Percentiles rank a stretch among this genome's conserved stretches.
phyloP scores from a whole-genome alignment of 352 stramenopile species.

The Phytophthora fragariae region DNA sequence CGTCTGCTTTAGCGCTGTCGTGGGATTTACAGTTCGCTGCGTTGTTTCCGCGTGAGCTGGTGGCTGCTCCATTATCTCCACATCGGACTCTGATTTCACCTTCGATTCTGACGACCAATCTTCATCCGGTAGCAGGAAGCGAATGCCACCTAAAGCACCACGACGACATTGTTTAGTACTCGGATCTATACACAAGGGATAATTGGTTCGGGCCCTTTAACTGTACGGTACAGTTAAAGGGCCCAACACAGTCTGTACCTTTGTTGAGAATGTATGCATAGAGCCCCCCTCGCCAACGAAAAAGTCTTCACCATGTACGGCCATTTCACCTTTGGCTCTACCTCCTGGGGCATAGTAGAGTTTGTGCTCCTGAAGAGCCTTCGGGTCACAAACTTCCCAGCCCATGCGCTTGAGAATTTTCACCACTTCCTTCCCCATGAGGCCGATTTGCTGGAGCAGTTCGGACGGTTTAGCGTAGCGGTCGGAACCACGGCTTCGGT shows the following conservation, averaged over 20 bases:
- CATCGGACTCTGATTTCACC: conserved; percentile 6
- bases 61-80: conserved; percentile 10
- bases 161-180: not conserved
- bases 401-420: conserved; percentile 20
- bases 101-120: conserved; percentile 19
- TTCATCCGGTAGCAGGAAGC: conserved; percentile 26
- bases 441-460: conserved; percentile 29
- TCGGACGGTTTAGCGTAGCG: conserved; percentile 17
- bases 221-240: not conserved
- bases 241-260: not conserved
- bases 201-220: not conserved
- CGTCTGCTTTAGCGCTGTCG: not conserved
- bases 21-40: not conserved
- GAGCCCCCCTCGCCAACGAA: conserved; percentile 34
- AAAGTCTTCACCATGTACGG: conserved; percentile 23
- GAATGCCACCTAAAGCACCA: conserved; percentile 19
- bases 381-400: conserved; percentile 30
- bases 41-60: not conserved
- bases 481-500: conserved; percentile 12
- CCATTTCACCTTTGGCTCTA: conserved; percentile 18
- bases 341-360: conserved; percentile 25
- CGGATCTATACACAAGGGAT: not conserved
- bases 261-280: conserved; percentile 30
- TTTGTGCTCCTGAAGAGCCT: conserved; percentile 31
- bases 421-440: conserved; percentile 32